Base-by-base conservation (phyloP, 2,329 filamentous ascomycete species). In the Ascochyta rabiei region DNA sequence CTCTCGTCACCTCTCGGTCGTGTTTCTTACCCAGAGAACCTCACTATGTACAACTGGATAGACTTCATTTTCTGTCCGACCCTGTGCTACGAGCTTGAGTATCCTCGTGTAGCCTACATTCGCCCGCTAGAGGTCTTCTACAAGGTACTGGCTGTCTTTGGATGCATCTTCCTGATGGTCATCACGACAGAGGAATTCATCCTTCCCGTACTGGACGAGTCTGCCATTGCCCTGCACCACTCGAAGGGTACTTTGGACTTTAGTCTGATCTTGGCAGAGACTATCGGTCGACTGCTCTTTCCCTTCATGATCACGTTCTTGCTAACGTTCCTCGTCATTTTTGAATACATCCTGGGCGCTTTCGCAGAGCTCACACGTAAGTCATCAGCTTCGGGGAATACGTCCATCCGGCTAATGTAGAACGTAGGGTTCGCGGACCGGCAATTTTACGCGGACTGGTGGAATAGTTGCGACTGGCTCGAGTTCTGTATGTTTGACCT, bases 221-320 rank as follows among this genome's bases (percentile, higher is more conserved):
- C 91, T 15, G 81, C 82, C n/a, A 61, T 75, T 41, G 79, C 80
- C 26, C 75, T 89, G 3, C 77, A 83, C 41, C 61, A 72, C 18
- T 75, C 79, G 8, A 69, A 70, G 18, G 80, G 81, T 35, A 71
- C 80, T 24, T 77, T 83, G 1, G 95, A 98, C 59, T 86, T 85
- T 51, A 81, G 86, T 2, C 84, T 99, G 56, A 87, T 97, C 62
- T 82, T 99, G 21, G 86, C 90, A 24, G 95, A 98, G 80, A 92
- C 90, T 13, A 93, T 96, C 70, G 93, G 89, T 53, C 87, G 90
- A 81, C 85, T 99, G 16, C 84, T 99, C 19, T 98, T 97, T 76
- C 95, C 95, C 3, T 99, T 98, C 76, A 97, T 97, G 91, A 83
- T 98, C 57, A 96, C 89, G 4, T 96, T 98, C 74, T 81, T 98